phyloP scores from a whole-genome alignment of 768 basidiomycete species.

The Rickenella mellea region DNA sequence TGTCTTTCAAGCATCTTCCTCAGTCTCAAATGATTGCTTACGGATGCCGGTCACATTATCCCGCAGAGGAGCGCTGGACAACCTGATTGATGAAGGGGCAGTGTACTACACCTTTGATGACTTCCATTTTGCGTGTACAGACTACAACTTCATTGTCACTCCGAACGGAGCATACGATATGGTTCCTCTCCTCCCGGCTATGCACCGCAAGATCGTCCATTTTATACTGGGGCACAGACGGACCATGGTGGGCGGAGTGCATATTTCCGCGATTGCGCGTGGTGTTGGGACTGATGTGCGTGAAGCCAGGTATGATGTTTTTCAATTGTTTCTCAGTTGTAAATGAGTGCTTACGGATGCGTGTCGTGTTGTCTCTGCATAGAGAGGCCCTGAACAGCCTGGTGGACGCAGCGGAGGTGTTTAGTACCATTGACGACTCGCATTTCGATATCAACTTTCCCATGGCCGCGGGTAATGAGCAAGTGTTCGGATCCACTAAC shows the following conservation, averaged over 20 bases:
- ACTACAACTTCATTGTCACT: too few relatives aligned
- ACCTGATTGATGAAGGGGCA: slow-evolving; percentile 69
- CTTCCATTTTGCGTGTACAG: too few relatives aligned
- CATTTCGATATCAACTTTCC: too few relatives aligned
- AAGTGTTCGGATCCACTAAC: too few relatives aligned
- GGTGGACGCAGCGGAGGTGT: slow-evolving; percentile 74
- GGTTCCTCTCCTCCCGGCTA: slow-evolving; percentile 44
- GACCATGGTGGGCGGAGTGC: slow-evolving; percentile 51
- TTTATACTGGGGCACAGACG: slow-evolving; percentile 43
- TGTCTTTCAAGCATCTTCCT: slow-evolving; percentile 2
- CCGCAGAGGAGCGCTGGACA: slow-evolving; percentile 60
- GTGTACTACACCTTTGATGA: slow-evolving; percentile 79
- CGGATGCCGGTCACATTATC: background rate
- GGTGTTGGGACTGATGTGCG: slow-evolving; percentile 49
- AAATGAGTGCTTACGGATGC: background rate
- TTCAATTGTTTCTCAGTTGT: slow-evolving; percentile 5
- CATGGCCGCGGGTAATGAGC: too few relatives aligned
- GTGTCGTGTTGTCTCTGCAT: background rate
- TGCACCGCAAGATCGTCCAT: slow-evolving; percentile 58
- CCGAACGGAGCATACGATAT: too few relatives aligned
- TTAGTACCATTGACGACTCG: slow-evolving; percentile 74
- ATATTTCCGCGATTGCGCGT: slow-evolving; percentile 64
- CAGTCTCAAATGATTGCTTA: slow-evolving; percentile 3
- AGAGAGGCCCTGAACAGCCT: slow-evolving; percentile 70
- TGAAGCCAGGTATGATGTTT: slow-evolving; percentile 45